Evolutionary conservation across 2,329 filamentous ascomycete genomes (phyloP), one percentile per base, ranked within the genome.

Genomic region (Penicillium sp.): DNA sequence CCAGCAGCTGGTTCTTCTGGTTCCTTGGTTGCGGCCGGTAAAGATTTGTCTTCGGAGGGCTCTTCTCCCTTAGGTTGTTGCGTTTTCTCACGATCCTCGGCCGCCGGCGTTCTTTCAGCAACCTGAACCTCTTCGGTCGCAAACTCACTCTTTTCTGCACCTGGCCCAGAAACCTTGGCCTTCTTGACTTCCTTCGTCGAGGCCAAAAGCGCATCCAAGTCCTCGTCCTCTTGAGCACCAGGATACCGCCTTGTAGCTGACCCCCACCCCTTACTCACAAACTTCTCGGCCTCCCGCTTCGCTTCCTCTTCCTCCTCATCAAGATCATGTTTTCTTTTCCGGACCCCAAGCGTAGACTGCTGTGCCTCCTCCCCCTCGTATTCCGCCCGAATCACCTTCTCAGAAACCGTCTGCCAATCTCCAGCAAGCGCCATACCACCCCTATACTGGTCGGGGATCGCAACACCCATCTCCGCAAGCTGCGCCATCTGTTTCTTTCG

Each of bases 401-500:
- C 83, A 49, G 87, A 83, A 46, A 91, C 86, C 6, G 85, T 87
- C 62, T 92, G 88, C 94, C 94, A 99, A 57, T 96, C 91, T 35
- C 95, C 92, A 4, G 90, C 89, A 81, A 97, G 88, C 5, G 93
- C 93, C 86, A 97, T 88, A 63, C 95, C 91, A 2, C 85, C 83
- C 62, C 92, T 84, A 60, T 92, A 88, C 67, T 91, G 88, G 49
- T 91, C 88, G 0, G 95, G 95, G 58, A 98, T 86, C 51, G 88
- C 87, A 53, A 99, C 88, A 0, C 95, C 95, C 84, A 99, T 85
- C 41, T 90, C 91, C 5, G 90, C 93, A 11, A 99, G 83, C 77
- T 98, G 93, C 66, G 93, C 89, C 71, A 96, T 86, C 78, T 99
- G 95, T 58, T 85, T 85, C 77, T 94, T 94, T 60, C 92, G 82